Evolutionary conservation across 2,329 filamentous ascomycete genomes (phyloP).

Genomic region (Colletotrichum sp.): DNA sequence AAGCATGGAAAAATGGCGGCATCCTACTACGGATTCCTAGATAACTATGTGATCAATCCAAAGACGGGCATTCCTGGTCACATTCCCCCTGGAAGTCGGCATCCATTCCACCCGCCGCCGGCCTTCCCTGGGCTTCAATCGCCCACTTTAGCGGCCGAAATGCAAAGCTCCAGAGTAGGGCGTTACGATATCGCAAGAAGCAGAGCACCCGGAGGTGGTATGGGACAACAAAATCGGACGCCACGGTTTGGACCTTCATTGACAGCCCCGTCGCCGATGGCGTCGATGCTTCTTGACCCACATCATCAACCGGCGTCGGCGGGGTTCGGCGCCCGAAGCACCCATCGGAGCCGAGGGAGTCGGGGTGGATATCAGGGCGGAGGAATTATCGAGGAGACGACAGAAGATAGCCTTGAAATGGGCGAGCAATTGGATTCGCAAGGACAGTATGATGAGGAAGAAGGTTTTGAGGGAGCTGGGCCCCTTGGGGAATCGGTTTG

Average conservation of each 20-base stretch:
- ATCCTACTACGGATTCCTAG: constrained; percentile 92
- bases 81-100: constrained; percentile 56
- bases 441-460: constrained; percentile 62
- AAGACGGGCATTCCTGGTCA: constrained; percentile 69
- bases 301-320: constrained; percentile 71
- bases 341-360: constrained; percentile 49
- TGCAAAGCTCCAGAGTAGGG: constrained; percentile 55
- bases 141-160: constrained; percentile 60
- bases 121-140: constrained; percentile 74
- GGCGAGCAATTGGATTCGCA: constrained; percentile 50
- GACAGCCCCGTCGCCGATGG: constrained; percentile 67
- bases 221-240: constrained; percentile 39
- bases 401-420: constrained; percentile 48
- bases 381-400: constrained; percentile 60
- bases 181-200: constrained; percentile 49
- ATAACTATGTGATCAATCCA: constrained; percentile 83
- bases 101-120: constrained; percentile 76
- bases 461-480: constrained; percentile 55
- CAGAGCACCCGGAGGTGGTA: constrained; percentile 38
- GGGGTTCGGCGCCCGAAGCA: constrained; percentile 46
- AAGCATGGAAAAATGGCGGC: constrained; percentile 99
- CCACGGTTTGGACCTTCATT: constrained; percentile 49
- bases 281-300: constrained; percentile 75
- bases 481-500: constrained; percentile 63
- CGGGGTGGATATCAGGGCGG: constrained; percentile 51